Evolutionary conservation across 257 asterid genomes (phyloP), one percentile per base, ranked within the genome.

Genomic region (Buddleja alternifolia): DNA sequence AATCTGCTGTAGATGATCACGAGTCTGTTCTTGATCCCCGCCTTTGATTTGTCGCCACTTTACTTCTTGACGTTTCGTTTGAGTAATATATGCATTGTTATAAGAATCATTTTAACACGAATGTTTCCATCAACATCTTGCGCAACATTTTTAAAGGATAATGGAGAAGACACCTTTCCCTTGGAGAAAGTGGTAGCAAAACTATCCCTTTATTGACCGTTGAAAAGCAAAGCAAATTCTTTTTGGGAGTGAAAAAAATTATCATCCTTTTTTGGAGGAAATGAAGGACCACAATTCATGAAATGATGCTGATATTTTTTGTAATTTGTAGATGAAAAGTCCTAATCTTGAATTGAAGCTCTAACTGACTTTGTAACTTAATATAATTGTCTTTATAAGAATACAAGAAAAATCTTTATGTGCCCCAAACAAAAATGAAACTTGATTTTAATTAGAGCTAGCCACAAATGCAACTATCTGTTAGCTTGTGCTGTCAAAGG

Each of bases 261-360:
- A 59, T 34, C 58, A 66, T 54, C 73, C 39, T 46, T 62, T 61
- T 71, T n/a, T 63, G 46, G 69, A 39, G 53, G 57, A 46, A 71
- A 68, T 62, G 67, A 74, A 74, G 90, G 95, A 84, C 91, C 88
- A 87, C 90, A 79, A 53, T 54, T 75, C 65, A 77, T 73, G 71
- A 70, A 34, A 54, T 25, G 48, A 29, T 72, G 77, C 68, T 74
- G 75, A 80, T 79, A 73, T 29, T 29, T 63, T 62, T 77, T 63
- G 47, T n/a, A 41, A 77, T 70, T 72, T 75, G 44, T 72, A 29
- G 84, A 74, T 80, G 85, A 67, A 70, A 21, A 53, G 88, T 84
- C 85, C 40, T 72, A 73, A 75, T 80, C 88, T 59, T 57, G 73
- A 86, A 64, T 68, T 75, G 70, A 72, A 70, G 25, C 45, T 65